phyloP scores from a whole-genome alignment of 2,329 filamentous ascomycete genomes.

The Colletotrichum magnum region DNA sequence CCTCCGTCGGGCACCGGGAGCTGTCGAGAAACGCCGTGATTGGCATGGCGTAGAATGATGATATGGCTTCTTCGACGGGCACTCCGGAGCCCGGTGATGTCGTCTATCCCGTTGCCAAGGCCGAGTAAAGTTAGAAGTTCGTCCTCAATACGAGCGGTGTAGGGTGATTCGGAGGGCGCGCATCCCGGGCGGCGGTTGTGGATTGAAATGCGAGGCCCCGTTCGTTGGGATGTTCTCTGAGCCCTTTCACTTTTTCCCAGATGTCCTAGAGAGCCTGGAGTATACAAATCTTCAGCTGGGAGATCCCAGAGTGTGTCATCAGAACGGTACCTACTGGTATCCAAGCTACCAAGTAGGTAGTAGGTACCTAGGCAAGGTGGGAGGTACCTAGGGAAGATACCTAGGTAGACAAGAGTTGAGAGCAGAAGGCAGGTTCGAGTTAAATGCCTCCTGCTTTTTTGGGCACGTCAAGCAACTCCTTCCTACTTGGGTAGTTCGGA shows the following conservation, averaged over 20 bases:
- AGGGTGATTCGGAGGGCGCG: slow-evolving; percentile 10
- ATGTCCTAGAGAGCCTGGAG: too few species aligned
- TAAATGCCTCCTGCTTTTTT: too few species aligned
- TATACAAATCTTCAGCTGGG: too few species aligned
- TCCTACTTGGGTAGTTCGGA: too few species aligned
- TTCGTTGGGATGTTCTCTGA: neutral
- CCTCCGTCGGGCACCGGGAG: neutral
- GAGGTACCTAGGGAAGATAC: too few species aligned
- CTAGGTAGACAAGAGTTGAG: too few species aligned
- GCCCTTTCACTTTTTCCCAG: neutral
- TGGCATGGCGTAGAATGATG: neutral
- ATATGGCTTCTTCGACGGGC: neutral
- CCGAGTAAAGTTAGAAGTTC: neutral
- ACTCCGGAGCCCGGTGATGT: neutral
- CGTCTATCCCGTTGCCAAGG: neutral
- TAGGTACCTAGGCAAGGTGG: too few species aligned
- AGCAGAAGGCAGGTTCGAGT: too few species aligned
- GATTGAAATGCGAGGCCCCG: neutral
- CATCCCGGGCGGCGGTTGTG: slow-evolving; percentile 3
- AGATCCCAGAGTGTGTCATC: too few species aligned
- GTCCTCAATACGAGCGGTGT: neutral
- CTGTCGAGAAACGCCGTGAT: neutral
- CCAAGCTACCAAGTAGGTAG: too few species aligned
- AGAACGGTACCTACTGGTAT: too few species aligned
- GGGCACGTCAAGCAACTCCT: too few species aligned